These are phyloP conservation scores for Nymphaea thermarum DNA, from an alignment of 164 flowering plant genomes.

Conservation along the genomic window DNA sequence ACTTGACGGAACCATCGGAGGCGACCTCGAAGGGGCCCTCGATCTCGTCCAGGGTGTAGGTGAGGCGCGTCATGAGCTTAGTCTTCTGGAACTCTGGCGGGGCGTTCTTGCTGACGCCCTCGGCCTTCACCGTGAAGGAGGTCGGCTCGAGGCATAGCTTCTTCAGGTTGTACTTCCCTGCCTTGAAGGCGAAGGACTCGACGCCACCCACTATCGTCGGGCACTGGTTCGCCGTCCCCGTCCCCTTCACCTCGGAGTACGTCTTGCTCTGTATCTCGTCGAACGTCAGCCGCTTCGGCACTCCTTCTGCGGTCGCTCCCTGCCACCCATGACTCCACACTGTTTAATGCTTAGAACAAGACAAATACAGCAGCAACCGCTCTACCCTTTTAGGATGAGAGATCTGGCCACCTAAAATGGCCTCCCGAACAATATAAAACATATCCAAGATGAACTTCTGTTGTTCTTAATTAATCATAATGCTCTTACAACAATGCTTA, in stretches of 20 bases:
- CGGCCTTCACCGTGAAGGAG: conserved; percentile 93
- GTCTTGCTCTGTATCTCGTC: conserved; percentile 98
- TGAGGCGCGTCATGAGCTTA: conserved; percentile 96
- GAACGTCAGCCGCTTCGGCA: conserved; percentile 74
- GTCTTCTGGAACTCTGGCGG: conserved; percentile 86
- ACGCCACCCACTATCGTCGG: conserved; percentile 79
- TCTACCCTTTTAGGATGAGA: too few species aligned
- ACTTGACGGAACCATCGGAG: conserved; percentile 66
- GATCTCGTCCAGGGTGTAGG: conserved; percentile 95
- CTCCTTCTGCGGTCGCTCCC: conserved; percentile 93
- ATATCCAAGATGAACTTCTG: too few species aligned
- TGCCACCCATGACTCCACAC: conserved; percentile 2
- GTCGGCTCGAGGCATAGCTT: conserved; percentile 94
- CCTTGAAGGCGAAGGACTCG: conserved; percentile 58
- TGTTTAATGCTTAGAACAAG: too few species aligned
- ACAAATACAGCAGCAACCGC: too few species aligned
- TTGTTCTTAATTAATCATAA: too few species aligned
- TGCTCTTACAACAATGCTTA: too few species aligned
- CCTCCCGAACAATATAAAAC: too few species aligned
- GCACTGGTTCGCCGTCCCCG: conserved; percentile 97
- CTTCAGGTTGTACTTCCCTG: conserved; percentile 82
- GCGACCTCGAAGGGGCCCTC: conserved; percentile 93
- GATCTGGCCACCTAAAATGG: too few species aligned
- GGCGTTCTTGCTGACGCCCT: conserved; percentile 72
- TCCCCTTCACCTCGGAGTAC: conserved; percentile 91